These are phyloP conservation scores for Mrakia frigida DNA, from an alignment of 768 basidiomycete species.

Conservation along the genomic window DNA sequence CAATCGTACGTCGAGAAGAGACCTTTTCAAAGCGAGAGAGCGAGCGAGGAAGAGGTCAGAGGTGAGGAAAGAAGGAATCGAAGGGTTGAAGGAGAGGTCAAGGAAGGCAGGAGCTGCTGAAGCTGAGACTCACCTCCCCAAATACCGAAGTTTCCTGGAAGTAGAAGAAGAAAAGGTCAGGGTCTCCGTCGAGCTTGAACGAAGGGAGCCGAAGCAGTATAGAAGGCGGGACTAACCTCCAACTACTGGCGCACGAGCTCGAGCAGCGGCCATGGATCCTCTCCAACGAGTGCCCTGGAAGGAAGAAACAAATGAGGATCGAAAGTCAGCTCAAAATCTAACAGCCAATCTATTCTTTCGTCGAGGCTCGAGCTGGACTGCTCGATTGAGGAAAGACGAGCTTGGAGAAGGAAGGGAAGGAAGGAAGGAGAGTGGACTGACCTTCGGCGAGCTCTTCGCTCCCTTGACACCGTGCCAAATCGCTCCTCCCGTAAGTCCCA, in stretches of 20 bases:
- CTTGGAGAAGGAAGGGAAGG: background rate
- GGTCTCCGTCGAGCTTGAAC: background rate
- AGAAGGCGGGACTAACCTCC: conserved; percentile 83
- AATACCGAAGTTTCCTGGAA: conserved; percentile 42
- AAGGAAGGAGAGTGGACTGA: conserved; percentile 46
- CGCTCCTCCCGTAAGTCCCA: conserved; percentile 61
- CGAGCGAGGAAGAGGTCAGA: background rate
- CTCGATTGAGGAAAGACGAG: background rate
- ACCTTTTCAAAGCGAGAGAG: background rate
- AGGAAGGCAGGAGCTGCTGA: background rate
- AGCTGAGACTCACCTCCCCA: conserved; percentile 56
- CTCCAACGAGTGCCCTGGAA: conserved; percentile 40
- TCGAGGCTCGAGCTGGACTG: background rate
- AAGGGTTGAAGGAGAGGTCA: conserved; percentile 1
- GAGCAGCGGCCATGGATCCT: conserved; percentile 97
- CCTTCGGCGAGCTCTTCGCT: conserved; percentile 89
- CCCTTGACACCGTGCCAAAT: conserved; percentile 99
- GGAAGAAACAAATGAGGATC: conserved; percentile 17
- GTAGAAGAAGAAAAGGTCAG: background rate
- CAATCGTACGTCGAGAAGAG: conserved; percentile 98
- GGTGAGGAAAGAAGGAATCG: background rate
- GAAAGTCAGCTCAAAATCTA: background rate
- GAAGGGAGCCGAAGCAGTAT: background rate
- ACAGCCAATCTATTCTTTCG: background rate
- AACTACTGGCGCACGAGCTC: conserved; percentile 94